Base-by-base conservation (phyloP, 2,329 filamentous ascomycete genomes). In the Penicillium occitanis region DNA sequence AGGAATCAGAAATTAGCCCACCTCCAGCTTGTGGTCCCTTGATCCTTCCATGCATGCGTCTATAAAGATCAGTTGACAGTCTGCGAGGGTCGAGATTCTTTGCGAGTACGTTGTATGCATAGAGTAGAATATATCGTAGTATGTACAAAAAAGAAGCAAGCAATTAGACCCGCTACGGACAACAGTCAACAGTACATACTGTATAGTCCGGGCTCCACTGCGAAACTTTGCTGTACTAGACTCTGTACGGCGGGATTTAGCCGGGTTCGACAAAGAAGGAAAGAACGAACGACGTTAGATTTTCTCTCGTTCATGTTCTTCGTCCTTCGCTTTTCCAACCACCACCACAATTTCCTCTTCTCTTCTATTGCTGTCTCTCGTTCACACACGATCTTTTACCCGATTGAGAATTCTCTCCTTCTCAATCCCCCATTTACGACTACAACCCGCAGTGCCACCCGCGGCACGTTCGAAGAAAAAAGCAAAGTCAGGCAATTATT, bases 371-470 rank as follows among this genome's bases (percentile, higher is more conserved):
- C 37, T 28, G 37, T 59, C 37, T 44, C 37, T 59, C 37, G 35
- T 44, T 60, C 22, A 4, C 22, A 30, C 37, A 28, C 57, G 40
- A 60, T 22, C n/a, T 46, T 28, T n/a, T 30, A 30, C 8, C 50
- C 7, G 50, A n/a, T 37, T 14, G 11, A n/a, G n/a, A 22, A 10
- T 57, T 57, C n/a, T 40, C 5, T 5, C n/a, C 25, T 30, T 44
- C 22, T 28, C 37, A 17, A 30, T 30, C 40, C 13, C 11, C 40
- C 57, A 60, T 28, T 8, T 60, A 33, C 33, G 53, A 40, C 19
- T 51, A 51, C 42, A 51, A 30, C 44, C 60, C 66, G 69, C 69
- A 70, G 66, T 60, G 65, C 69, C 68, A 70, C 68, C 68, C 69
- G 69, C 69, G 69, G 69, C 68, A 60, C 30, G 13, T 30, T 60